These are phyloP conservation scores for Cyclostephanos tholiformis DNA, from an alignment of 108 stramenopile species.

Conservation along the genomic window DNA sequence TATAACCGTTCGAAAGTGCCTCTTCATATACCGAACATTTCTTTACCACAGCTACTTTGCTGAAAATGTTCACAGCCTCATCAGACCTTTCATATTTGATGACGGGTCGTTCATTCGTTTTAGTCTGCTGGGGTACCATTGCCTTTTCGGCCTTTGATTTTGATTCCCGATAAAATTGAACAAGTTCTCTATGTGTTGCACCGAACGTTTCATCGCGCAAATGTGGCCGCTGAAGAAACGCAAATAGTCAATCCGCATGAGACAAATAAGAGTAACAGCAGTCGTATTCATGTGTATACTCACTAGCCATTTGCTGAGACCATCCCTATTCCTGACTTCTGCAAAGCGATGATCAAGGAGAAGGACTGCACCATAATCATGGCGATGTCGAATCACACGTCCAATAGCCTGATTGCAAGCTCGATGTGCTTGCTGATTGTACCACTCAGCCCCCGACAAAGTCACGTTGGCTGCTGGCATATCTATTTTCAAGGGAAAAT, in stretches of 20 bases:
- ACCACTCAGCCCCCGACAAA: conserved; percentile 96
- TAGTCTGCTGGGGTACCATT: not conserved
- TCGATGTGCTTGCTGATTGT: conserved; percentile 94
- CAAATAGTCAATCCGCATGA: not conserved
- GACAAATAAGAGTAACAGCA: not conserved
- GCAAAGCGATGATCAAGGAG: conserved; percentile 93
- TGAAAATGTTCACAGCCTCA: conserved; percentile 26
- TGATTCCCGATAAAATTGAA: conserved; percentile 68
- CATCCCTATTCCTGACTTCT: conserved; percentile 67
- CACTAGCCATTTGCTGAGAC: conserved; percentile 82
- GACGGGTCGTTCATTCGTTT: not conserved
- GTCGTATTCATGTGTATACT: not conserved
- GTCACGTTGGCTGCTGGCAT: conserved; percentile 7
- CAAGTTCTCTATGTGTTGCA: conserved; percentile 52
- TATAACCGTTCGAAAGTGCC: conserved; percentile 35
- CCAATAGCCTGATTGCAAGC: conserved; percentile 99
- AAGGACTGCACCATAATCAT: conserved; percentile 96
- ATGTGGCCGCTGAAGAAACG: conserved; percentile 54
- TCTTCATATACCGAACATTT: conserved; percentile 11
- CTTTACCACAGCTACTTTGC: conserved; percentile 63
- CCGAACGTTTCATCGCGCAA: conserved; percentile 79
- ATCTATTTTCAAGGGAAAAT: not conserved
- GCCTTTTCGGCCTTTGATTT: conserved; percentile 54
- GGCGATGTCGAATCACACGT: conserved; percentile 95
- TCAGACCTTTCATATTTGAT: conserved; percentile 35